These are phyloP conservation scores for Barnettozyma salicaria DNA, from an alignment of 805 yeast species.

Conservation along the genomic window DNA sequence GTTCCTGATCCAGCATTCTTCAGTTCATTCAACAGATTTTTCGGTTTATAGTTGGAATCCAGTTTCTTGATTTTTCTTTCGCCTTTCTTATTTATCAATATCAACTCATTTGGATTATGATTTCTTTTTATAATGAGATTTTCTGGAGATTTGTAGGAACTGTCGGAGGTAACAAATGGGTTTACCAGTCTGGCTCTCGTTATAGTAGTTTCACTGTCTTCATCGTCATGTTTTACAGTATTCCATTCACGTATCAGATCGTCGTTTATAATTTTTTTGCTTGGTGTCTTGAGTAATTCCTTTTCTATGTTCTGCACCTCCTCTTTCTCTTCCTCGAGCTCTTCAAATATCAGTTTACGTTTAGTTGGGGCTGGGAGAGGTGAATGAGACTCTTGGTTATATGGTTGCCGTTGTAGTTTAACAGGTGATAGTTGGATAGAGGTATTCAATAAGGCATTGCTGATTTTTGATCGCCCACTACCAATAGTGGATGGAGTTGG, in stretches of 20 bases:
- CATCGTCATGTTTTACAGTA: slow-evolving; percentile 18
- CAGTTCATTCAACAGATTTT: slow-evolving; percentile 23
- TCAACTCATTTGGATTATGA: slow-evolving; percentile 21
- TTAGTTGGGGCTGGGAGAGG: slow-evolving; percentile 18
- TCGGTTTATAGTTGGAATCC: slow-evolving; percentile 25
- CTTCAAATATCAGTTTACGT: slow-evolving; percentile 19
- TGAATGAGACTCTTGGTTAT: slow-evolving; percentile 8
- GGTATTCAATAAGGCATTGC: background rate
- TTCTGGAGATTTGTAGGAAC: background rate
- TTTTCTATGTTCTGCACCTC: slow-evolving; percentile 11
- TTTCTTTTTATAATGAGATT: slow-evolving; percentile 5
- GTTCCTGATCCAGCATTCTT: background rate
- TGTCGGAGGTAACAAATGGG: slow-evolving; percentile 19
- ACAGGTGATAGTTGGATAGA: slow-evolving; percentile 8
- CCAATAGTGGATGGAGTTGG: slow-evolving; percentile 28
- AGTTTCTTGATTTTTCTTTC: slow-evolving; percentile 24
- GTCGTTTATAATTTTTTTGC: slow-evolving; percentile 29
- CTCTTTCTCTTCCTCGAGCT: slow-evolving; percentile 14
- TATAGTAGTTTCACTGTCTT: slow-evolving; percentile 19
- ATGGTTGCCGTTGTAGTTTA: slow-evolving; percentile 10
- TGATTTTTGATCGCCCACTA: slow-evolving; percentile 22
- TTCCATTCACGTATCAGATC: slow-evolving; percentile 31
- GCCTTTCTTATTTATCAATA: slow-evolving; percentile 32
- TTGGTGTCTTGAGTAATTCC: slow-evolving; percentile 28
- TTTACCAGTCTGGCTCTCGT: slow-evolving; percentile 14